These are phyloP conservation scores for Blakeslea trispora DNA, from an alignment of 371 early-diverging fungal genomes.

Conservation along the genomic window DNA sequence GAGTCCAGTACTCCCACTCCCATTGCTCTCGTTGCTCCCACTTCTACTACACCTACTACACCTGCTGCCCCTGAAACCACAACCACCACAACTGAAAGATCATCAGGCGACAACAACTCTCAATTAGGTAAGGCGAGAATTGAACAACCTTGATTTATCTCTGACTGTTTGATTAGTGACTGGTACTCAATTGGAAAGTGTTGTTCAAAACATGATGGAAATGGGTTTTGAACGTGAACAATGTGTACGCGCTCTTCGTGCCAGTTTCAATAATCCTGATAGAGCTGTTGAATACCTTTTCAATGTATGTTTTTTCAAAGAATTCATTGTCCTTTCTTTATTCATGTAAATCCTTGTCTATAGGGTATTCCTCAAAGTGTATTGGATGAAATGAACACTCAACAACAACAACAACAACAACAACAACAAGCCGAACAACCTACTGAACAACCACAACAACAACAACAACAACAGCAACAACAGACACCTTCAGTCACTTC, in stretches of 20 bases:
- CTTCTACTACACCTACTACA: constrained; percentile 12
- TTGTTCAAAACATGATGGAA: constrained; percentile 86
- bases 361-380: constrained; percentile 59
- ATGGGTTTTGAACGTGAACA: constrained; percentile 94
- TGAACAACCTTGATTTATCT: not conserved
- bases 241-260: constrained; percentile 89
- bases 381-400: constrained; percentile 30
- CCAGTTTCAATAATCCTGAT: constrained; percentile 96
- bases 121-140: constrained; percentile 21
- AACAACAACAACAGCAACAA: constrained; percentile 14
- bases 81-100: constrained; percentile 22
- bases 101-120: constrained; percentile 9
- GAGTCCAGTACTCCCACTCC: constrained; percentile 22
- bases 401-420: constrained; percentile 18
- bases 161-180: no score
- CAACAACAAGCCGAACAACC: constrained; percentile 9
- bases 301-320: no score
- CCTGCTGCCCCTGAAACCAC: constrained; percentile 22
- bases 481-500: constrained; percentile 42
- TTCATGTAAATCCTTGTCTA: no score
- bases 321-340: no score
- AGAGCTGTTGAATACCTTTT: constrained; percentile 96
- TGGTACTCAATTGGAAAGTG: constrained; percentile 74
- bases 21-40: constrained; percentile 9
- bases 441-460: constrained; percentile 35